phyloP scores from a whole-genome alignment of 2,329 filamentous ascomycete genomes.

The Alternaria angustiovoidea region DNA sequence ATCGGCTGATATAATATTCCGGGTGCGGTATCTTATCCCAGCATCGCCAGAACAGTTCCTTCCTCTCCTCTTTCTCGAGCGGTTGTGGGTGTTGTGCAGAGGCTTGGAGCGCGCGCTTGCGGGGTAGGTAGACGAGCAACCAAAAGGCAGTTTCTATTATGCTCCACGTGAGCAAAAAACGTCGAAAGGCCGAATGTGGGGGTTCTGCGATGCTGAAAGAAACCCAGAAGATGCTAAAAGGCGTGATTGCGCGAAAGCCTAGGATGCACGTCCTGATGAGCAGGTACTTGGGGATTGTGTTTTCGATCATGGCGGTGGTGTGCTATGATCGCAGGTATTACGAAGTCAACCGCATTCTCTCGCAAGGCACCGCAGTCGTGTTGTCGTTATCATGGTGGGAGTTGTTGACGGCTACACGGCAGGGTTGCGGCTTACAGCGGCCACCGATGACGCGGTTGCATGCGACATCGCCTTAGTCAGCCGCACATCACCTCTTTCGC shows the following conservation, averaged over 20 bases:
- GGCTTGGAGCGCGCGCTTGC: conserved; percentile 60
- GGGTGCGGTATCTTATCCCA: conserved; percentile 63
- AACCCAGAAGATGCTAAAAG: conserved; percentile 59
- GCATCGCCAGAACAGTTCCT: conserved; percentile 65
- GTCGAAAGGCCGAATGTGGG: conserved; percentile 35
- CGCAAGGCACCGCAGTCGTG: not conserved
- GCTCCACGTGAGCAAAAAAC: conserved; percentile 55
- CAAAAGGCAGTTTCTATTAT: conserved; percentile 64
- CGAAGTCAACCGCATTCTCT: not conserved
- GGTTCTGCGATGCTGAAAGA: conserved; percentile 48
- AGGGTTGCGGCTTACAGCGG: conserved; percentile 3
- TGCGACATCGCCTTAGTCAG: conserved; percentile 11
- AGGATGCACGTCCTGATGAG: conserved; percentile 60
- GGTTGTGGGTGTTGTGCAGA: conserved; percentile 60
- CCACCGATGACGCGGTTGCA: conserved; percentile 11
- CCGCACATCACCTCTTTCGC: not conserved
- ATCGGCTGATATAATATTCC: conserved; percentile 66
- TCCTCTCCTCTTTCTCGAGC: conserved; percentile 58
- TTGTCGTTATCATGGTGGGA: conserved; percentile 5
- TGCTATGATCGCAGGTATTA: not conserved
- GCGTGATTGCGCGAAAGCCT: conserved; percentile 59
- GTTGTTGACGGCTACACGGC: conserved; percentile 5
- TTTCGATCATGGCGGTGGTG: conserved; percentile 51
- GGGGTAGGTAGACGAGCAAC: conserved; percentile 62
- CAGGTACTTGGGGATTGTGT: conserved; percentile 50